These are phyloP conservation scores for Postia placenta DNA, from an alignment of 768 basidiomycete species.

Conservation along the genomic window DNA sequence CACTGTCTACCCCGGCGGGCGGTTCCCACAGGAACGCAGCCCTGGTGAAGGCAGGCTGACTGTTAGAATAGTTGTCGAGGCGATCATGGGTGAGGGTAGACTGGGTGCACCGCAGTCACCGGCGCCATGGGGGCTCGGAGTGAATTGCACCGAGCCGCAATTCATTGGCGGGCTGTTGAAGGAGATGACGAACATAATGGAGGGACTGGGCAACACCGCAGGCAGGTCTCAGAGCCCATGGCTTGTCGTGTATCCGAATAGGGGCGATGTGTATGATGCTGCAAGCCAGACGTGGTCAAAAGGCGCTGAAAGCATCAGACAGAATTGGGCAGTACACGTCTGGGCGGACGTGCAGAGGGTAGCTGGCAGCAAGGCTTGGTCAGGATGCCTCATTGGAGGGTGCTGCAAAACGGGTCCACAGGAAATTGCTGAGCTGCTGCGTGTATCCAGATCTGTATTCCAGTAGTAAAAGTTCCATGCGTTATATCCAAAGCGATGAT, in stretches of 20 bases:
- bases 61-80: slow-evolving; percentile 38
- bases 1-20: slow-evolving; percentile 51
- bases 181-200: slow-evolving; percentile 2
- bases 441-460: not conserved
- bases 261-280: slow-evolving; percentile 50
- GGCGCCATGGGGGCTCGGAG: slow-evolving; percentile 52
- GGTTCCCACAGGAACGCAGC: slow-evolving; percentile 34
- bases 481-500: no score
- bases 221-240: slow-evolving; percentile 22
- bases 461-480: no score
- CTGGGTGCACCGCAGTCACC: slow-evolving; percentile 13
- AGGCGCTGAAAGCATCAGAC: slow-evolving; percentile 9
- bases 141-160: slow-evolving; percentile 56
- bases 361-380: slow-evolving; percentile 31
- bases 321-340: slow-evolving; percentile 33
- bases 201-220: slow-evolving; percentile 5
- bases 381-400: slow-evolving; percentile 56
- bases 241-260: slow-evolving; percentile 72
- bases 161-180: slow-evolving; percentile 5
- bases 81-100: slow-evolving; percentile 23
- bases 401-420: slow-evolving; percentile 59
- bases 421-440: slow-evolving; percentile 33
- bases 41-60: slow-evolving; percentile 21
- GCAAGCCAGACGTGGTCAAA: slow-evolving; percentile 34
- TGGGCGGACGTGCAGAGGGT: slow-evolving; percentile 18